Base-by-base conservation (phyloP, 305 asterid genomes). In the Petunia hybrid region DNA sequence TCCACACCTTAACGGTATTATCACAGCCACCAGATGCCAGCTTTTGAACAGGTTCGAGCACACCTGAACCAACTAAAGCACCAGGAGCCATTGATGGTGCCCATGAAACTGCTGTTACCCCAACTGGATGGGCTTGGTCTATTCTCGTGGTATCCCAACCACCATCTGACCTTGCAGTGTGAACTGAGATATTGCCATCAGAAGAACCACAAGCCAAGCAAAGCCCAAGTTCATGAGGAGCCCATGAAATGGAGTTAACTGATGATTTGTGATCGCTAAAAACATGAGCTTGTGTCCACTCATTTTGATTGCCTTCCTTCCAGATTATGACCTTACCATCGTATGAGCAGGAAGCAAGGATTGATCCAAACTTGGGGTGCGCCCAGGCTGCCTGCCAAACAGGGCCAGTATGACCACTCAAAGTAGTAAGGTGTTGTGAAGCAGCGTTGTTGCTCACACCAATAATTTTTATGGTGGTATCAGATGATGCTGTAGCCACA, bases 351-450 rank as follows among this genome's bases (percentile, higher is more conserved):
- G 99, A 94, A 80, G 99, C 97, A 10, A 93, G 95, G 2, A 81
- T 39, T 0, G 97, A 90, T 61, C 98, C 98, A 13, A 92, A 95
- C 82, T 95, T 95, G 43, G 97, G 99, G 87, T 95, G 98, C 5
- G 97, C 97, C 99, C 97, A 95, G 7, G 89, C 82, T n/a, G 94
- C 95, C 86, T 95, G 97, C 99, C 99, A 95, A 61, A 95, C 98
- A 14, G 99, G 98, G 63, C 97, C 97, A 70, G 88, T 93, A 82
- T 95, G 99, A 48, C 97, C 97, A 8, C 46, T 89, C 89, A 94
- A 80, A 63, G 99, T 94, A 5, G 98, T 92, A 9, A 95, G 94
- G 71, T 89, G 97, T 89, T 95, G 98, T 0, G 98, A 91, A 46
- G 94, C 80, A 36, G 94, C 89, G 84, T 88, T 94, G 87, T 84